Evolutionary conservation across 768 basidiomycete genomes (phyloP), one percentile per base, ranked within the genome.

Genomic region (Boletus eberwhitei): DNA sequence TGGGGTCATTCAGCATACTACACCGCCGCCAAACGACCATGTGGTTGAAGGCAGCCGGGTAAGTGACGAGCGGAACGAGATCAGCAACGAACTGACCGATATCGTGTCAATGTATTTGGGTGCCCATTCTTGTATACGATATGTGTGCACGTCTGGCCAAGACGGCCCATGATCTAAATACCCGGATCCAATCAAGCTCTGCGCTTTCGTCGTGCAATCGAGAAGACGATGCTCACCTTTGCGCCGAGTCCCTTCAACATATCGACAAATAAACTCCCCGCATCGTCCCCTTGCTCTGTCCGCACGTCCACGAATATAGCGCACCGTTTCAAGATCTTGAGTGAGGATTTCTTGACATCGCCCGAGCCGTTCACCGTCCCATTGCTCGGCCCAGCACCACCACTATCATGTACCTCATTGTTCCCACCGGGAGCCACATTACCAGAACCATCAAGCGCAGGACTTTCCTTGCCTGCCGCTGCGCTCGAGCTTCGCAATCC

Each of bases 101-200:
- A 90, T 38, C 84, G 83, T 21, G 77, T 79, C 41, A 92, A 64
- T 3, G 93, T 95, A 57, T 85, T 85, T 65, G 83, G 79, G 21
- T 83, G 67, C 1, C 92, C 92, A 54, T 90, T 87, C 77, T 93
- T 95, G 70, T 79, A 94, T 8, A 95, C 82, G 54, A 95, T 82
- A 68, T 93, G 92, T 6, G 90, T 93, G 60, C 91, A 86, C 19
- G 80, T 81, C 64, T 85, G 82, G 29, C 87, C 83, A 19, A 88
- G 81, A 50, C 88, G 80, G 48, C 77, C 74, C 55, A 87, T 70
- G 42, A 88, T 79, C 85, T 88, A 55, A 21, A 41, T 12, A n/a
- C 3, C 26, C 26, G 35, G 4, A 21, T n/a, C 13, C 14, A 43
- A 36, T 61, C 38, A 58, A 17, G 3, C 6, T 35, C 29, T 22